Percentiles rank a stretch among this genome's conserved stretches.
These are phyloP conservation scores for Sphagnum fallax DNA, from an alignment of 228 moss, liverwort and hornwort genomes.

Conservation along the genomic window DNA sequence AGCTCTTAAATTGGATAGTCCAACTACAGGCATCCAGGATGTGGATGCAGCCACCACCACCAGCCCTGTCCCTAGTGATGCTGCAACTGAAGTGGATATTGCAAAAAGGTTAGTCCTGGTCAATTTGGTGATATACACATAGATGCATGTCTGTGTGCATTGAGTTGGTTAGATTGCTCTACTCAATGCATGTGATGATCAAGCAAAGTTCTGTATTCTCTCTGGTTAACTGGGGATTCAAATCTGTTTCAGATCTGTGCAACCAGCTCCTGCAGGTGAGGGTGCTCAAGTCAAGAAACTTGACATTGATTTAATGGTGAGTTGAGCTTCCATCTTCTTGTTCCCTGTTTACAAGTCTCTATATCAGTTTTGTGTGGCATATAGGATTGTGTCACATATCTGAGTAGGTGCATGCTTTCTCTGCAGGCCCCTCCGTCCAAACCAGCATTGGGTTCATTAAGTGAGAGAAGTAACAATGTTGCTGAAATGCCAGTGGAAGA, in stretches of 20 bases:
- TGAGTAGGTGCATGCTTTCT: too few species aligned
- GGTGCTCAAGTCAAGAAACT: conserved; percentile 28
- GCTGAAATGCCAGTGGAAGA: conserved; percentile 5
- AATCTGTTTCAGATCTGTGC: conserved; percentile 17
- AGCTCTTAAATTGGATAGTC: conserved; percentile 16
- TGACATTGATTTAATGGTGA: conserved; percentile 66
- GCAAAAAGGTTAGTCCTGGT: conserved; percentile 20
- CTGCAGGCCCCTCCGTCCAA: conserved; percentile 22
- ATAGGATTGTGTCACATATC: too few species aligned
- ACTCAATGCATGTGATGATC: too few species aligned
- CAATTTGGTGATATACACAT: too few species aligned
- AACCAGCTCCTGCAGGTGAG: conserved; percentile 21
- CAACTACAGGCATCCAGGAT: conserved; percentile 9
- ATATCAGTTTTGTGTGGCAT: too few species aligned
- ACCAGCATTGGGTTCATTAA: conserved; percentile 5
- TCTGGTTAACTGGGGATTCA: too few species aligned
- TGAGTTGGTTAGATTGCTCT: too few species aligned
- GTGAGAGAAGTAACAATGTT: conserved; percentile 1
- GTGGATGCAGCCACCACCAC: conserved; percentile 9
- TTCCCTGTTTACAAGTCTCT: too few species aligned
- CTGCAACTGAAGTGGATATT: conserved; percentile 17
- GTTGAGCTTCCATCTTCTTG: not conserved
- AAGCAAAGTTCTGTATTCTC: too few species aligned
- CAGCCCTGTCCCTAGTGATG: conserved; percentile 8
- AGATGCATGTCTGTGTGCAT: too few species aligned